phyloP scores from a whole-genome alignment of 2,329 filamentous ascomycete genomes.

The Arachnomyces sp. region DNA sequence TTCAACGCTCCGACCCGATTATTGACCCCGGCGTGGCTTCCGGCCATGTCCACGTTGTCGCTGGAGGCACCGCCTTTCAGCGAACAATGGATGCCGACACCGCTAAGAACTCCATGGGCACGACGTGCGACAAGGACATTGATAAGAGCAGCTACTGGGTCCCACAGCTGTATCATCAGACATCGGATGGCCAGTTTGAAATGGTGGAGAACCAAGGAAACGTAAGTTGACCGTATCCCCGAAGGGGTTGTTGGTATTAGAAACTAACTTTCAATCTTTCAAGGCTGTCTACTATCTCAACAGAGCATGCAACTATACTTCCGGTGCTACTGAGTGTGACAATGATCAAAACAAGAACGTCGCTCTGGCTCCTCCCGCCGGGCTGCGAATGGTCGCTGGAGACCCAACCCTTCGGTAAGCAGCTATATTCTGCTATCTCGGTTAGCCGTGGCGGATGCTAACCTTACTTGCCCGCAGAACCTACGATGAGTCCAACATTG shows the following conservation, averaged over 20 bases:
- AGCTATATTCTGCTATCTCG: conserved; percentile 4
- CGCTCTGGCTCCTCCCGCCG: conserved; percentile 14
- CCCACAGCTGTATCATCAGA: conserved; percentile 58
- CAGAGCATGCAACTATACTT: conserved; percentile 16
- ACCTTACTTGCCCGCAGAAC: background rate
- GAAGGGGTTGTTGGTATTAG: background rate
- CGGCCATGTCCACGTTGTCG: conserved; percentile 61
- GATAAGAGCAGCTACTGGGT: conserved; percentile 75
- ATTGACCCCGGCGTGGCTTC: conserved; percentile 53
- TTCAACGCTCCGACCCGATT: conserved; percentile 53
- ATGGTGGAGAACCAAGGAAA: conserved; percentile 14
- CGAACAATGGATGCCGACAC: conserved; percentile 54
- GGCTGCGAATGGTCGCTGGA: conserved; percentile 18
- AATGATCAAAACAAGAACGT: background rate
- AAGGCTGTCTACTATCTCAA: conserved; percentile 18
- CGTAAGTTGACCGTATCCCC: conserved; percentile 6
- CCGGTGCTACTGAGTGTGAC: conserved; percentile 9
- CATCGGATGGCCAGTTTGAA: conserved; percentile 12
- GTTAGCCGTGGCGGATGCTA: too few species aligned
- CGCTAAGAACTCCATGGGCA: conserved; percentile 32
- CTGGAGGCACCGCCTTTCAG: conserved; percentile 63
- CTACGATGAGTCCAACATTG: conserved; percentile 7
- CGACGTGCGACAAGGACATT: conserved; percentile 58
- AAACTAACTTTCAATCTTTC: too few species aligned
- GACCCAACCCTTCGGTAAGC: conserved; percentile 12